Base-by-base conservation (phyloP, 2,329 filamentous ascomycete genomes). In the Colletotrichum caudatum region DNA sequence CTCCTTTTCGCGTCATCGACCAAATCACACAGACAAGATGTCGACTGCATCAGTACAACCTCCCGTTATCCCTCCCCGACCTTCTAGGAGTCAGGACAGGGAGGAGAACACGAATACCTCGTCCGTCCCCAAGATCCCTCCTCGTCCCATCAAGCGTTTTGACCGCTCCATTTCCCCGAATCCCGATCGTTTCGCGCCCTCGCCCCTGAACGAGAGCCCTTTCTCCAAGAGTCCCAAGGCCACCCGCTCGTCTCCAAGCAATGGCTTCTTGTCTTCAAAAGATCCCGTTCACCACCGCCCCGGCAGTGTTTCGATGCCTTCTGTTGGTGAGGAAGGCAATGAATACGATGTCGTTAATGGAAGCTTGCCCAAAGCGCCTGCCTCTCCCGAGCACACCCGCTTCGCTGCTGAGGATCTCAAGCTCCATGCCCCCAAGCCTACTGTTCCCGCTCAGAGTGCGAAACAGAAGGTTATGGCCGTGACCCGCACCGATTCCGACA, bases 401-500 rank as follows among this genome's bases (percentile, higher is more conserved):
- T 94, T 91, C 76, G 86, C 97, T 67, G 92, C 89, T 75, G 90
- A 92, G 69, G 93, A 97, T 78, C 83, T 98, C 76, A 93, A 96
- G 81, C 89, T 98, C 70, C 90, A 97, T 82, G 94, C 95, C 70
- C 95, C 95, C 3, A 96, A 91, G 82, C 94, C 95, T 7, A 97
- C 94, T 18, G 86, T 97, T 74, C 92, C 95, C 12, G 90, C 89
- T 57, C 89, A 90, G 26, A 96, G 92, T 77, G 94, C 95, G 71
- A 96, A 94, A 82, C 90, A 93, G 79, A 90, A 93, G 77, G 94
- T 98, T 62, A 90, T 92, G 79, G 86, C 89, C 18, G 94, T 98
- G 72, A 98, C 95, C 44, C 92, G 94, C 75, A 98, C 95, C 75
- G 94, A 98, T 82, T 97, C 94, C n/a, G 90, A 91, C 59, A 91